phyloP scores from a whole-genome alignment of 2,329 filamentous ascomycete species.

The Penicillium griseofulvum region DNA sequence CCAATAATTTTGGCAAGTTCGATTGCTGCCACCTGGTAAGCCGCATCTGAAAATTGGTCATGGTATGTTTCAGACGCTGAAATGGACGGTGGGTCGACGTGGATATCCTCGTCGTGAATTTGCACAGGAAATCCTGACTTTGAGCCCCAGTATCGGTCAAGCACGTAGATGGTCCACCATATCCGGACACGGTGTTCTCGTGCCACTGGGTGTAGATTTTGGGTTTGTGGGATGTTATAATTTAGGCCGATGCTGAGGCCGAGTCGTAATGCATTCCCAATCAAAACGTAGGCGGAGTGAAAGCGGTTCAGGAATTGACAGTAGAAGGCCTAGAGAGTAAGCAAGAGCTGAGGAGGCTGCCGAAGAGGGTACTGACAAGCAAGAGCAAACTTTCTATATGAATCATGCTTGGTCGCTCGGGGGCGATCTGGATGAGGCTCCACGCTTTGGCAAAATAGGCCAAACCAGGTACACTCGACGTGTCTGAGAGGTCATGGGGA shows the following conservation, averaged over 20 bases:
- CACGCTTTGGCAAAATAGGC: constrained; percentile 41
- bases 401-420: constrained; percentile 41
- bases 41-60: constrained; percentile 33
- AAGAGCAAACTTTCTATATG: constrained; percentile 42
- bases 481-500: constrained; percentile 19
- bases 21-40: constrained; percentile 29
- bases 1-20: constrained; percentile 31
- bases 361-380: constrained; percentile 23
- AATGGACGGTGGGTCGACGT: constrained; percentile 33
- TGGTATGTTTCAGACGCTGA: constrained; percentile 16
- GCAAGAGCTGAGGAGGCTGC: neutral
- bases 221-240: constrained; percentile 30
- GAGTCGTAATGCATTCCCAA: constrained; percentile 38
- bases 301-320: constrained; percentile 31
- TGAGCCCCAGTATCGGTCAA: constrained; percentile 45
- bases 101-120: constrained; percentile 48
- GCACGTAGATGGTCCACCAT: constrained; percentile 35
- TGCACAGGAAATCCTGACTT: constrained; percentile 48
- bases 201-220: constrained; percentile 32
- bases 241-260: constrained; percentile 43
- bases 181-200: constrained; percentile 30
- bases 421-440: constrained; percentile 36
- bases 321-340: constrained; percentile 24
- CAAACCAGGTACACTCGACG: constrained; percentile 37
- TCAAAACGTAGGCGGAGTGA: constrained; percentile 30